Evolutionary conservation across 306 rosid genomes (phyloP).

Genomic region (Arachis hypogaea): DNA sequence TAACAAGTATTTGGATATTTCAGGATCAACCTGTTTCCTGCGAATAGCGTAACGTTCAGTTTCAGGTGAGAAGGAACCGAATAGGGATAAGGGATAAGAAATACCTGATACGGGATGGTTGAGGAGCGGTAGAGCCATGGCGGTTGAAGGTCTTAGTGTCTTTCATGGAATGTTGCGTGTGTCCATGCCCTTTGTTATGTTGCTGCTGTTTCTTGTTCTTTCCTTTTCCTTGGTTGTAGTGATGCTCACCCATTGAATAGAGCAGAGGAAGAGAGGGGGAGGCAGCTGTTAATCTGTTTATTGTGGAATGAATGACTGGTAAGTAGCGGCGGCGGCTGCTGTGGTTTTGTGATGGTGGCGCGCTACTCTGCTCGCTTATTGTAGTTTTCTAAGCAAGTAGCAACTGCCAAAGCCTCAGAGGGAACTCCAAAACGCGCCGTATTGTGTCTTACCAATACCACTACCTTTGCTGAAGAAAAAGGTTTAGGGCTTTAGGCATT

Average conservation of each 20-base stretch:
- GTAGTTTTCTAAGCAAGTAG: too few species aligned
- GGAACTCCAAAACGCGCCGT: too few species aligned
- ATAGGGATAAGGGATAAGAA: neutral
- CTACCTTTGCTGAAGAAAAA: too few species aligned
- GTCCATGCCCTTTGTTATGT: constrained; percentile 28
- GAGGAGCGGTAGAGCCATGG: constrained; percentile 32
- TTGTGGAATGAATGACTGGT: too few species aligned
- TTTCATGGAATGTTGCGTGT: constrained; percentile 30
- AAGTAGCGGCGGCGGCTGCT: too few species aligned
- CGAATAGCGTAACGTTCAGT: constrained; percentile 21
- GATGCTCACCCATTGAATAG: constrained; percentile 54
- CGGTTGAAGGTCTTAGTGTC: constrained; percentile 32
- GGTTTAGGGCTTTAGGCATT: too few species aligned
- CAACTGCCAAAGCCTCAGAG: too few species aligned
- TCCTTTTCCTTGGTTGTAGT: constrained; percentile 39
- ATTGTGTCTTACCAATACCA: too few species aligned
- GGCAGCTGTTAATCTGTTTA: too few species aligned
- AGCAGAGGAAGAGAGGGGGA: too few species aligned
- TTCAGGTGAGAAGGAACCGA: neutral
- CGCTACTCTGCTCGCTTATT: too few species aligned
- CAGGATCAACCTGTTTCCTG: constrained; percentile 91
- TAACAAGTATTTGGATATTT: constrained; percentile 65
- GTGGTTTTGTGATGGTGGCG: too few species aligned
- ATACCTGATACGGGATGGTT: constrained; percentile 59
- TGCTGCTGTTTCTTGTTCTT: constrained; percentile 46